phyloP scores from a whole-genome alignment of 768 basidiomycete genomes.

The Chiua virens region DNA sequence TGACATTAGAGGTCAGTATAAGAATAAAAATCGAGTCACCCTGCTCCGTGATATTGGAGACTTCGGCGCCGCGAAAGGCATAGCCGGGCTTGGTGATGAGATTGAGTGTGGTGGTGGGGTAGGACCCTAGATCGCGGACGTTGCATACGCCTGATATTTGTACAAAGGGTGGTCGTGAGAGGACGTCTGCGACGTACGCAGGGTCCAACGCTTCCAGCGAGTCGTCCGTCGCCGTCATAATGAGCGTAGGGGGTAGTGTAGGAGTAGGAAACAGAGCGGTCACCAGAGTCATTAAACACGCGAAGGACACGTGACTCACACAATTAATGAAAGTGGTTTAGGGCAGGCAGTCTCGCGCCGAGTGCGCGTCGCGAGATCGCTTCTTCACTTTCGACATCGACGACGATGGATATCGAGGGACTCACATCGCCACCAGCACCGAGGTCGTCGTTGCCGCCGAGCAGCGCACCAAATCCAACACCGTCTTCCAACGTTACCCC shows the following conservation, averaged over 20 bases:
- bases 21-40: constrained; percentile 41
- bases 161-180: constrained; percentile 72
- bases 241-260: no score
- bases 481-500: constrained; percentile 38
- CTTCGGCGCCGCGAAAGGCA: constrained; percentile 69
- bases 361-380: constrained; percentile 29
- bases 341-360: constrained; percentile 47
- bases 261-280: background rate
- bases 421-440: constrained; percentile 58
- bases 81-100: constrained; percentile 56
- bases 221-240: constrained; percentile 22
- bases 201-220: constrained; percentile 67
- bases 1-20: background rate
- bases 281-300: constrained; percentile 1
- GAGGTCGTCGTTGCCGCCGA: constrained; percentile 52
- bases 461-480: constrained; percentile 44
- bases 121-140: constrained; percentile 68
- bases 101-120: constrained; percentile 49
- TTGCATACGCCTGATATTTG: constrained; percentile 73
- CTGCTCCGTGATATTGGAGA: constrained; percentile 67
- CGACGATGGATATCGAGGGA: constrained; percentile 54
- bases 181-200: constrained; percentile 56
- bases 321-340: constrained; percentile 23
- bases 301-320: constrained; percentile 13
- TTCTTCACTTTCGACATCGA: constrained; percentile 5